Base-by-base conservation (phyloP, 352 stramenopile species). In the Pythium grandisporangium region DNA sequence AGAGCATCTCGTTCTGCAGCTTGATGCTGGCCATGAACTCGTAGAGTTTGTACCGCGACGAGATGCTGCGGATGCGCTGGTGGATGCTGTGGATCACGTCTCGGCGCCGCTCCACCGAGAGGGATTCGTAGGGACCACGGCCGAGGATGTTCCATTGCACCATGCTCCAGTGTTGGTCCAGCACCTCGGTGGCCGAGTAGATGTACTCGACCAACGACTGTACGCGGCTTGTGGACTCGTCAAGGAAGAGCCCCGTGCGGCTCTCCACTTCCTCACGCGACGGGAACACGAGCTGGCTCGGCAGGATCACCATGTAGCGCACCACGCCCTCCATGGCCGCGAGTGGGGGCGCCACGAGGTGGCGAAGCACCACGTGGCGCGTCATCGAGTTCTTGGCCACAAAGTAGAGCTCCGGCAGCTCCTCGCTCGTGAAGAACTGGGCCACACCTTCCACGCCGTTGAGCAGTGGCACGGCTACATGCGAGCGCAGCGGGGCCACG, bases 101-200 rank as follows among this genome's bases (percentile, higher is more conserved):
- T 3, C 42, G 53, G 5, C 75, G 68, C 20, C 75, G 61, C 2
- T 75, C 61, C 5, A 46, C 48, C 26, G 69, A 70, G n/a, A 91
- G 58, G 26, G 73, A 85, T 51, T 84, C 75, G 55, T 91, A 91
- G 5, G 75, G 75, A 3, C 78, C 78, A 37, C 78, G 55, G 3
- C 78, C 78, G 2, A 91, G 44, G 37, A 91, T 89, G 30, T 91
- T 91, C 78, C 78, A 91, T 58, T 91, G 78, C 14, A 89, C 75
- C 75, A 89, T 91, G 29, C 73, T 86, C 61, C 78, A 74, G 37
- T 88, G 75, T 53, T 89, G 72, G 48, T 91, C 78, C 42, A 91
- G 48, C 23, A 87, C 73, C 36, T 88, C 75, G 2, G 75, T 91
- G 14, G 78, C 78, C 29, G 78, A 91, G 55, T 91, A 91, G 32